Evolutionary conservation across 306 rosid species (phyloP), one percentile per base, ranked within the genome.

Genomic region (Ammopiptanthus mongolicus): DNA sequence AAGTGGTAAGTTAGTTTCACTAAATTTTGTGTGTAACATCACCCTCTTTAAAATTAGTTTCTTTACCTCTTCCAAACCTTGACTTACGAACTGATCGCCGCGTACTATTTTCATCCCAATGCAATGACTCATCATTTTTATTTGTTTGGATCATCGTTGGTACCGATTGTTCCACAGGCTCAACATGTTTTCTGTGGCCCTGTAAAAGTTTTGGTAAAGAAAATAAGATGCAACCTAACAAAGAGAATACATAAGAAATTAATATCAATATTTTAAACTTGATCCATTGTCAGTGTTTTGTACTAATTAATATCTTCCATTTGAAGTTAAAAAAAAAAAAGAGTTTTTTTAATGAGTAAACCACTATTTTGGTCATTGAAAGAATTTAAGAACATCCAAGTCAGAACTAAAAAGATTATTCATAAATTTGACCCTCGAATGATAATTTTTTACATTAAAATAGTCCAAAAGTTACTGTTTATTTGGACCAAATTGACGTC

Each of bases 51-150:
- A 60, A 77, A 61, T 34, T 7, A 52, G 46, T 44, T 58, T 51
- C 23, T 56, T 9, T 90, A 92, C 98, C 97, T 89, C 77, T 87
- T 85, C 90, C 91, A 17, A 90, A 81, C 15, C 98, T 90, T 65
- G 99, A 89, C 75, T 72, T 85, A 5, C 88, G 87, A 70, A 67
- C 58, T 21, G 79, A 83, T 60, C 76, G 89, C 17, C 78, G 84
- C 36, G 82, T 69, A 6, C 77, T 82, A 65, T 78, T 84, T 74
- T 85, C 97, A 53, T 90, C 81, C 81, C 77, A 78, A 42, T 71
- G 81, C 70, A 81, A 84, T 13, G 73, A 80, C 52, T 88, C 97
- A 5, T 83, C 88, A 15, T 80, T 58, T 77, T 64, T 82, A 63
- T 69, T 46, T 21, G 85, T 69, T 71, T 66, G 86, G 31, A 74